phyloP scores from a whole-genome alignment of 768 basidiomycete genomes.

The Rickenella mellea region DNA sequence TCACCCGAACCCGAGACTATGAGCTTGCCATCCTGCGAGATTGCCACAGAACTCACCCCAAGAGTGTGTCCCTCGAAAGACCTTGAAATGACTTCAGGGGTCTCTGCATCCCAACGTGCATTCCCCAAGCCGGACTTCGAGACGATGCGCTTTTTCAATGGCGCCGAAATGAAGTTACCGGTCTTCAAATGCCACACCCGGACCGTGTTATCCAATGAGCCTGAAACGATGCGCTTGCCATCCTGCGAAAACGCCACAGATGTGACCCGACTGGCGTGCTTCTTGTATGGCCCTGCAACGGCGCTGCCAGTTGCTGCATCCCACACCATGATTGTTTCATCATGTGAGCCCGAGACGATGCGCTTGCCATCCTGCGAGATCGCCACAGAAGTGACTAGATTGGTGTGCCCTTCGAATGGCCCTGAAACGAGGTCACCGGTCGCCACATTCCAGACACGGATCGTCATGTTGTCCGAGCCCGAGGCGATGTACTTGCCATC shows the following conservation, averaged over 20 bases:
- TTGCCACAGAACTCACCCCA: conserved; percentile 65
- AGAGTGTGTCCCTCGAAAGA: conserved; percentile 88
- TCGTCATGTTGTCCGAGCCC: conserved; percentile 3
- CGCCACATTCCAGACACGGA: conserved; percentile 8
- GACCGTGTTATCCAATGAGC: conserved; percentile 1
- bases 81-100: no score
- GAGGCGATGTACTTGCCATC: conserved; percentile 20
- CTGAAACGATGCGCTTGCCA: conserved; percentile 7
- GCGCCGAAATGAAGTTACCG: no score
- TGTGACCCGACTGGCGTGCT: background rate
- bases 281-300: conserved; percentile 14
- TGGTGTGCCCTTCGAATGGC: conserved; percentile 7
- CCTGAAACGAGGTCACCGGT: conserved; percentile 5
- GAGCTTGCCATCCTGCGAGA: conserved; percentile 89
- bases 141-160: no score
- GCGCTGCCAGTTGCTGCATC: conserved; percentile 30
- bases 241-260: conserved; percentile 6
- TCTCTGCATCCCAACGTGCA: no score
- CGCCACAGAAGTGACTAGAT: conserved; percentile 7
- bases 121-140: no score
- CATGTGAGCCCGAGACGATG: conserved; percentile 34
- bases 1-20: conserved; percentile 35
- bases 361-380: conserved; percentile 16
- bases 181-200: no score
- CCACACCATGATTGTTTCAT: conserved; percentile 35